Base-by-base conservation (phyloP, 176 grass and related monocot genomes). In the Ampelocalamus luodianensis region DNA sequence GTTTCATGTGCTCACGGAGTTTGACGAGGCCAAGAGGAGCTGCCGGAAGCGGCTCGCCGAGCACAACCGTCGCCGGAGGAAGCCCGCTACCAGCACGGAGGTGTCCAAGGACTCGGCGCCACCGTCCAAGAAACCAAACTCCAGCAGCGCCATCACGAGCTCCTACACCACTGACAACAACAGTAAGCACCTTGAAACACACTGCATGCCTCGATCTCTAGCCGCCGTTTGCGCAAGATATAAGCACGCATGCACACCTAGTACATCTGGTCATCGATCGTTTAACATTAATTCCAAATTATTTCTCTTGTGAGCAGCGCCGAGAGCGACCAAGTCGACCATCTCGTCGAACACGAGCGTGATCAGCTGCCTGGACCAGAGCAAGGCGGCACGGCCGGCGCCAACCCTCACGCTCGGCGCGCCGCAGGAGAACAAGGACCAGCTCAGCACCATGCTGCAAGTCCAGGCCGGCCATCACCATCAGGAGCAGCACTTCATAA, bases 61-160 rank as follows among this genome's bases (percentile, higher is more conserved):
- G 90, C 87, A 94, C 93, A 94, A 94, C 90, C 90, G 93, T 68
- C 90, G 93, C 78, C 79, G 93, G 79, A 79, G 93, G 87, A 94
- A 92, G 93, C 93, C 90, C 43, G 61, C 80, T 3, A 10, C 37
- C 24, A 3, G 15, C 34, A 48, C 39, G 5, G 48, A 5, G 15
- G 14, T 43, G 0, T 34, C 32, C 18, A 87, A 87, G 54, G 89
- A 91, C 54, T 78, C 81, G 32, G 63, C 24, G n/a, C 20, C 85
- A 7, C 55, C 53, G 1, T 15, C 80, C 60, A 91, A 87, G 85
- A 91, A 84, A 50, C 51, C 76, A 66, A 89, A 74, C 69, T 10
- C 72, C 62, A 22, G 22, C 37, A 55, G 80, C 12, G 81, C 73
- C 51, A 11, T 68, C 6, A 43, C 76, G 0, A 45, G 78, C 62